A percentile compares a stretch with the other conserved stretches of the same genome.
Evolutionary conservation across 805 yeast genomes (phyloP).

Genomic region (Metschnikowia sp.): DNA sequence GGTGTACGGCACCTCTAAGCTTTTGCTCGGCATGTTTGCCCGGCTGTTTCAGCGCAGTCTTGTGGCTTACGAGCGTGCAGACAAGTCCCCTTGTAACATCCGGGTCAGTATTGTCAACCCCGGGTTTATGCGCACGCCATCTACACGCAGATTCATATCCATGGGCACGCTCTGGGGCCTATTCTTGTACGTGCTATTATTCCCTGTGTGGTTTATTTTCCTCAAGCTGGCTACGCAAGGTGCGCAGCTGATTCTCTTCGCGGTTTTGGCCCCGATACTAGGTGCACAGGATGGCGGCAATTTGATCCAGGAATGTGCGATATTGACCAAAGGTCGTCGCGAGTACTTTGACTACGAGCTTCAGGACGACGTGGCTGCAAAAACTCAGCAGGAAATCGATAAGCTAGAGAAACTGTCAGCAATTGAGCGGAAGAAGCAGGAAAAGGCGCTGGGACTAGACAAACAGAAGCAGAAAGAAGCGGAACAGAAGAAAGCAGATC

Average conservation of each 20-base stretch:
- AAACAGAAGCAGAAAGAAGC: constrained; percentile 19
- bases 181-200: constrained; percentile 56
- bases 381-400: constrained; percentile 56
- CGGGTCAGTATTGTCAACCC: constrained; percentile 81
- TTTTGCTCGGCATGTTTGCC: constrained; percentile 72
- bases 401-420: constrained; percentile 71
- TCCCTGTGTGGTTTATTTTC: constrained; percentile 82
- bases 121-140: constrained; percentile 85
- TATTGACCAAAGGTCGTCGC: constrained; percentile 50
- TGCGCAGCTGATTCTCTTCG: constrained; percentile 70
- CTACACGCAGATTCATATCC: constrained; percentile 73
- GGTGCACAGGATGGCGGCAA: constrained; percentile 61
- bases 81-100: constrained; percentile 67
- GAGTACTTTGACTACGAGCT: constrained; percentile 64
- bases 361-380: constrained; percentile 57
- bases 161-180: constrained; percentile 70
- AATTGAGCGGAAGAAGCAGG: constrained; percentile 50
- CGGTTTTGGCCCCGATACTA: constrained; percentile 68
- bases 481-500: constrained; percentile 22
- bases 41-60: constrained; percentile 71
- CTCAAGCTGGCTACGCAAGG: constrained; percentile 77
- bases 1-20: constrained; percentile 78
- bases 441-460: constrained; percentile 19
- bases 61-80: constrained; percentile 58
- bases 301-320: constrained; percentile 68